Evolutionary conservation across 352 stramenopile genomes (phyloP).

Genomic region (Phytophthora quininea): DNA sequence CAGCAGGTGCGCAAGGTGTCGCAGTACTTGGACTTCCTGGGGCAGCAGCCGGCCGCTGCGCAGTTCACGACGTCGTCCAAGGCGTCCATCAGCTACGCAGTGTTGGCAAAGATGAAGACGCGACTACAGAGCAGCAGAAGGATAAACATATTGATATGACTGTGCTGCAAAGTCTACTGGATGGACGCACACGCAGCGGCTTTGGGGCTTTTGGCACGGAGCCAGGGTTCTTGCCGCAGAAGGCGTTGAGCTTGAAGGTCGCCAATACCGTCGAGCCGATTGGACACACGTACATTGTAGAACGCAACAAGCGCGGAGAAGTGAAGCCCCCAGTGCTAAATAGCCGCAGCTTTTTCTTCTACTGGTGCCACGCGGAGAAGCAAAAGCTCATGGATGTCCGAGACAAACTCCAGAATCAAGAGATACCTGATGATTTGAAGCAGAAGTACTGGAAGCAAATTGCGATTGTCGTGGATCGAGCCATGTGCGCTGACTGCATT

Average conservation of each 20-base stretch:
- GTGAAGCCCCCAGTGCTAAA: conserved; percentile 63
- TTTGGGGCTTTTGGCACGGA: conserved; percentile 80
- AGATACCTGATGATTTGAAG: conserved; percentile 13
- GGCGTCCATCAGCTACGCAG: conserved; percentile 59
- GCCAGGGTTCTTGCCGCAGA: conserved; percentile 63
- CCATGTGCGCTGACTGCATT: conserved; percentile 83
- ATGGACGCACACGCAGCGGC: conserved; percentile 60
- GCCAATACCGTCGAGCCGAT: conserved; percentile 59
- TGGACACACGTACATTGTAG: conserved; percentile 70
- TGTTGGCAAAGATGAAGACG: conserved; percentile 8
- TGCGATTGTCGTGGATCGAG: conserved; percentile 65
- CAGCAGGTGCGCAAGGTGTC: conserved; percentile 63
- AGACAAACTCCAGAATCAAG: conserved; percentile 45
- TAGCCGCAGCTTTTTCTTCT: conserved; percentile 86
- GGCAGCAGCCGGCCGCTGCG: conserved; percentile 42
- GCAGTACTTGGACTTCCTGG: conserved; percentile 73
- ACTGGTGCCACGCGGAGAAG: conserved; percentile 89
- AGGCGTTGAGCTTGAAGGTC: conserved; percentile 66
- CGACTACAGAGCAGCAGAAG: neutral
- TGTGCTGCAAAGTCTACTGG: conserved; percentile 41
- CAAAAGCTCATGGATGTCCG: conserved; percentile 83
- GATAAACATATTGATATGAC: conserved; percentile 9
- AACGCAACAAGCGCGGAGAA: conserved; percentile 54
- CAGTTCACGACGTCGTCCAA: conserved; percentile 64
- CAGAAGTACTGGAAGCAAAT: conserved; percentile 53